Percentiles rank a stretch among this genome's conserved stretches.
These are phyloP conservation scores for Curvularia hawaiiensis DNA, from an alignment of 2,329 filamentous ascomycete species.

Conservation along the genomic window DNA sequence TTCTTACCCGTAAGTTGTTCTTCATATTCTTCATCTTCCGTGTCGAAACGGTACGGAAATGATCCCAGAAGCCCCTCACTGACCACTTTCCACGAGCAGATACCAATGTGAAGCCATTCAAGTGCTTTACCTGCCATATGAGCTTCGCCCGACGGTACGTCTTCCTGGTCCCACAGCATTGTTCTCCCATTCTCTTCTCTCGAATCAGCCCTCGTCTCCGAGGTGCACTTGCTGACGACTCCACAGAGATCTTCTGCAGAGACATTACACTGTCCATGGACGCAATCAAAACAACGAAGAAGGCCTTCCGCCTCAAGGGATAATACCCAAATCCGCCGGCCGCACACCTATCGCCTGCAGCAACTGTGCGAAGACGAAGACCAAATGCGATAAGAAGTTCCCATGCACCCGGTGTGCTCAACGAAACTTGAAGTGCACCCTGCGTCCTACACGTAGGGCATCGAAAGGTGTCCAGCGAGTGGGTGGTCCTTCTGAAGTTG, in stretches of 20 bases:
- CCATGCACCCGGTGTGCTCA: constrained; percentile 59
- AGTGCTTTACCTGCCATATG: constrained; percentile 61
- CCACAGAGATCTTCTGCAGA: constrained; percentile 56
- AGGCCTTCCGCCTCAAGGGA: constrained; percentile 53
- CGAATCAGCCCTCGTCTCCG: constrained; percentile 17
- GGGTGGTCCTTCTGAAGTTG: constrained; percentile 28
- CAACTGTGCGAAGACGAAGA: constrained; percentile 61
- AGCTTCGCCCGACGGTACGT: constrained; percentile 58
- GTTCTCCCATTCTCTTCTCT: constrained; percentile 6
- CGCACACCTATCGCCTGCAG: constrained; percentile 59
- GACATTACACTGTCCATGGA: constrained; percentile 59
- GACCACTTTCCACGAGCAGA: constrained; percentile 39
- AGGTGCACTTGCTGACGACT: not conserved
- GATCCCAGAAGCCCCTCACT: constrained; percentile 5
- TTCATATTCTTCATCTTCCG: not conserved
- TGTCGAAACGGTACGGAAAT: not conserved
- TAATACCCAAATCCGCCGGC: constrained; percentile 58
- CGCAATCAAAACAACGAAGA: constrained; percentile 57
- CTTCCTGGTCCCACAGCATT: not conserved
- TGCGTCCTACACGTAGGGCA: constrained; percentile 55
- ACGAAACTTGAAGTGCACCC: constrained; percentile 53
- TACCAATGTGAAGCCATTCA: constrained; percentile 61
- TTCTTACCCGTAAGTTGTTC: constrained; percentile 54
- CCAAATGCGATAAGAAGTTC: constrained; percentile 61
- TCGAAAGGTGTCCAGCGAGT: constrained; percentile 50